Evolutionary conservation across 1,284 basidiomycete species (phyloP), one percentile per base, ranked within the genome.

Genomic region (Xanthoconium separans): DNA sequence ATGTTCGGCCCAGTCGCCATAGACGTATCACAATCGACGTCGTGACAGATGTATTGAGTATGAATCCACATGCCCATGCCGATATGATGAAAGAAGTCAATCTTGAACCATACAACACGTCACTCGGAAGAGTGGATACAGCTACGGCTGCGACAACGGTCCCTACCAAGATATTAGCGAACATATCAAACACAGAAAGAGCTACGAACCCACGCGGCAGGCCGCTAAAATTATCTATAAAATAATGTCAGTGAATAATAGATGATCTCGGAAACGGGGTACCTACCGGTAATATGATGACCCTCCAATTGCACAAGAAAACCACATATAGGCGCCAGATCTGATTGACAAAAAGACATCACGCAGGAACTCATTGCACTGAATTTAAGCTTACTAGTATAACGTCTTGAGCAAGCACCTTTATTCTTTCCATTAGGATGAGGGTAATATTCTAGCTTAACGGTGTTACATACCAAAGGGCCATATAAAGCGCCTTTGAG

Each of bases 291-390:
- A 54, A 3, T 31, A 54, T 13, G 20, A 44, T 12, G 6, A 44
- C 52, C 22, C 30, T 51, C 52, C 40, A 39, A 16, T 53, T n/a
- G 16, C 9, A n/a, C 33, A 44, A 11, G 41, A 37, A 53, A 16
- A 53, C 47, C 12, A 53, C 47, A 18, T 50, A 53, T 20, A 53
- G 40, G 9, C 52, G 36, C 52, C 57, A 50, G 29, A 55, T 50
- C 52, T 59, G 22, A 22, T n/a, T 22, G 4, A 22, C 3, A 39
- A 37, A 11, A 11, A n/a, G 1, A 13, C 3, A 13, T 49, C n/a
- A n/a, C 16, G 8, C 16, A 2, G 1, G 11, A 34, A 3, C 2
- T 15, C 27, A 15, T 30, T 7, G 8, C 1, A 29, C 5, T 20
- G 8, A 15, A 24, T 4, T 20, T 12, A 15, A n/a, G 44, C 47